phyloP scores from a whole-genome alignment of 2,329 filamentous ascomycete species.

The Fusarium marasasianum region DNA sequence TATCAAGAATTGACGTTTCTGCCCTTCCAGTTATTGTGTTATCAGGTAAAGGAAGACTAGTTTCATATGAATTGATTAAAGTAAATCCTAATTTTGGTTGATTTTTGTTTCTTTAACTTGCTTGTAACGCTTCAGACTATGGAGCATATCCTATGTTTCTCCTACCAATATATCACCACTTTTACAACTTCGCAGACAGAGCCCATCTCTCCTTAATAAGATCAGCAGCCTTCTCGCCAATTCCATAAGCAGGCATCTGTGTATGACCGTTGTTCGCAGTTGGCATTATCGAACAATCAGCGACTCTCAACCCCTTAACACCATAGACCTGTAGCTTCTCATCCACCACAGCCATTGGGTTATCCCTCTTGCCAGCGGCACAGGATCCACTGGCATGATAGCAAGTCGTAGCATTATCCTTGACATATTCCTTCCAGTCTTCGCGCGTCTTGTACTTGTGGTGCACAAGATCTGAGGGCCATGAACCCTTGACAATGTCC shows the following conservation, averaged over 20 bases:
- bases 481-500: conserved; percentile 67
- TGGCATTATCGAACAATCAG: conserved; percentile 63
- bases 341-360: conserved; percentile 64
- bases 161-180: not conserved
- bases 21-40: not conserved
- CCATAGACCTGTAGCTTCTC: conserved; percentile 62
- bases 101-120: not conserved
- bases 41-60: not conserved
- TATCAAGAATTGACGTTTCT: not conserved
- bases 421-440: conserved; percentile 66
- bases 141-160: not conserved
- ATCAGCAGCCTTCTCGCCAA: conserved; percentile 62
- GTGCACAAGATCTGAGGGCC: conserved; percentile 63
- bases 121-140: too few relatives aligned
- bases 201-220: conserved; percentile 55
- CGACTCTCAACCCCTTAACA: conserved; percentile 62
- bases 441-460: conserved; percentile 60
- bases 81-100: not conserved
- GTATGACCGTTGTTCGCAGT: conserved; percentile 58
- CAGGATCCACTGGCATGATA: conserved; percentile 45
- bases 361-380: conserved; percentile 50
- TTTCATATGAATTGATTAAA: rapidly evolving
- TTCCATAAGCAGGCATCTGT: conserved; percentile 67
- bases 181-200: not conserved
- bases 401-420: conserved; percentile 68